Evolutionary conservation across 139 green algal genomes (phyloP), one percentile per base, ranked within the genome.

Genomic region (Zygnema cylindricum): DNA sequence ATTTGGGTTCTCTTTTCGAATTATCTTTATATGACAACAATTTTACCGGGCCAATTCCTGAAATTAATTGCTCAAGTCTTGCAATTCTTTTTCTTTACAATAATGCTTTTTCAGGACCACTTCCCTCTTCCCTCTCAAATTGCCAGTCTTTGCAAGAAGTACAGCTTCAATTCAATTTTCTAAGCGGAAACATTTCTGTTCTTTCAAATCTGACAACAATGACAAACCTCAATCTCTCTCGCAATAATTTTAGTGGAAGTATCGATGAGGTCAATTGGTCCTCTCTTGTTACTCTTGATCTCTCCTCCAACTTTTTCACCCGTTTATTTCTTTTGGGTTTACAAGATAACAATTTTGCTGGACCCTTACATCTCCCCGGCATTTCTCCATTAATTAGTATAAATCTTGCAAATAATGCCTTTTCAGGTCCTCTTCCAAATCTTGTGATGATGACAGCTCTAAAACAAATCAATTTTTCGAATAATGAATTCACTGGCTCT

Each of bases 231-330:
- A 63, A 16, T 63, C 49, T 63, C 49, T 63, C 49, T 63, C 1
- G 1, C 57, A 88, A 88, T 49, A 54, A 87, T 40, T 43, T 88
- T n/a, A n/a, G n/a, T n/a, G n/a, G n/a, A n/a, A n/a, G n/a, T n/a
- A n/a, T n/a, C n/a, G n/a, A n/a, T n/a, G n/a, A n/a, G n/a, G n/a
- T n/a, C n/a, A n/a, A n/a, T n/a, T n/a, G n/a, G n/a, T n/a, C n/a
- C n/a, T n/a, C n/a, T n/a, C n/a, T n/a, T n/a, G n/a, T n/a, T 23
- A 78, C 83, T 32, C 43, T 43, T 42, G 63, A 36, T 23, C 69
- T 88, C n/a, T 38, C 40, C 81, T 43, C 55, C 23, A 42, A n/a
- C 42, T 55, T 83, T 73, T 36, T 55, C 3, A 33, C n/a, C n/a
- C n/a, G n/a, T n/a, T n/a, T n/a, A n/a, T n/a, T n/a, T n/a, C n/a